Evolutionary conservation across 2,329 filamentous ascomycete genomes (phyloP).

Genomic region (Paecilomyces sp.): DNA sequence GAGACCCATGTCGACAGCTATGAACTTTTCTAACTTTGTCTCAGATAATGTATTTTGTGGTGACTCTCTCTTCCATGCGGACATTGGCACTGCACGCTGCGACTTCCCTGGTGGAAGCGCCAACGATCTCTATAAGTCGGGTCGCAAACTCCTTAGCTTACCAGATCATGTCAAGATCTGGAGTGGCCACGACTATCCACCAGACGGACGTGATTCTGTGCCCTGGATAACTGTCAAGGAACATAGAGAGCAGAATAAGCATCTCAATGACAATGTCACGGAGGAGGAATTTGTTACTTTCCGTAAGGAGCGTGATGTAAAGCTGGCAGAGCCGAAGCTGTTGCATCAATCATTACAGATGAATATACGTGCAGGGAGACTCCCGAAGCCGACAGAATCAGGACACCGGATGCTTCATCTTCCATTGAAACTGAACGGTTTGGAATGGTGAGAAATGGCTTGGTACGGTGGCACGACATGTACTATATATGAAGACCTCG

Average conservation of each 20-base stretch:
- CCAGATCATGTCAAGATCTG: slow-evolving; percentile 43
- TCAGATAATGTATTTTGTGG: slow-evolving; percentile 46
- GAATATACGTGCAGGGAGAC: slow-evolving; percentile 44
- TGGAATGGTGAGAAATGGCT: slow-evolving; percentile 7
- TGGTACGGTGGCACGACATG: neutral
- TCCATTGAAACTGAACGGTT: slow-evolving; percentile 18
- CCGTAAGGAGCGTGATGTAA: slow-evolving; percentile 38
- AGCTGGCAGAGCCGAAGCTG: slow-evolving; percentile 39
- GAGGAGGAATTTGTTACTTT: slow-evolving; percentile 41
- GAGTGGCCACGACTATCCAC: slow-evolving; percentile 51
- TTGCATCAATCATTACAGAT: slow-evolving; percentile 47
- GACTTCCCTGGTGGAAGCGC: slow-evolving; percentile 51
- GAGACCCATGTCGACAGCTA: neutral
- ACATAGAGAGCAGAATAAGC: slow-evolving; percentile 43
- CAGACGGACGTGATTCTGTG: slow-evolving; percentile 26
- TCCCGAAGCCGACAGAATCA: slow-evolving; percentile 27
- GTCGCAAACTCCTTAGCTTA: slow-evolving; percentile 36
- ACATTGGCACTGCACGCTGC: slow-evolving; percentile 47
- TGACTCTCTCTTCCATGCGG: slow-evolving; percentile 47
- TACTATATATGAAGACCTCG: neutral
- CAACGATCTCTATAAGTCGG: slow-evolving; percentile 38
- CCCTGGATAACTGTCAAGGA: slow-evolving; percentile 41
- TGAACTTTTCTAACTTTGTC: slow-evolving; percentile 5
- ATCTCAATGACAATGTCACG: slow-evolving; percentile 36
- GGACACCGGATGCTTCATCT: slow-evolving; percentile 22